A percentile compares a stretch with the other conserved stretches of the same genome.
Evolutionary conservation across 225 moss, liverwort and hornwort genomes (phyloP).

Genomic region (Sphagnum contortum): DNA sequence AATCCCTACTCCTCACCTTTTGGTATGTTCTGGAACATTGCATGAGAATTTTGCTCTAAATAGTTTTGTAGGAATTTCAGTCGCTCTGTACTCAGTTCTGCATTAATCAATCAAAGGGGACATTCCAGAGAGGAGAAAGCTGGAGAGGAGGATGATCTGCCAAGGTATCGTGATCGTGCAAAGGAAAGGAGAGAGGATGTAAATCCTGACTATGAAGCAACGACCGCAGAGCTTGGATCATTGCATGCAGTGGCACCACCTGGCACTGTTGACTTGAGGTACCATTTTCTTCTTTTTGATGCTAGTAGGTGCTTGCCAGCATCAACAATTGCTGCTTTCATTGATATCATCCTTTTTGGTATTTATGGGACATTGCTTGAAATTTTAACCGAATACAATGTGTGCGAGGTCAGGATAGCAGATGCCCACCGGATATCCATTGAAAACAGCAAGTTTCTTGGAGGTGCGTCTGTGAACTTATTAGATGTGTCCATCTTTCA

Average conservation of each 20-base stretch:
- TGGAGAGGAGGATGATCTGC: conserved; percentile 65
- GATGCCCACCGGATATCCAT: conserved; percentile 97
- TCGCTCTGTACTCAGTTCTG: background rate
- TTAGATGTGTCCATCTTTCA: too few relatives aligned
- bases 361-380: too few relatives aligned
- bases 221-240: conserved; percentile 86
- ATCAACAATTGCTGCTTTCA: background rate
- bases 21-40: background rate
- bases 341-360: too few relatives aligned
- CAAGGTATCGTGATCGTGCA: conserved; percentile 86
- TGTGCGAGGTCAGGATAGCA: conserved; percentile 46
- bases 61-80: background rate
- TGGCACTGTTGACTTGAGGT: conserved; percentile 92
- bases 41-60: background rate
- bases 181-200: conserved; percentile 99
- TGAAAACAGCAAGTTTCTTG: conserved; percentile 99
- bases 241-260: conserved; percentile 97
- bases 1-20: background rate
- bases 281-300: background rate
- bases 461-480: conserved; percentile 40
- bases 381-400: too few relatives aligned
- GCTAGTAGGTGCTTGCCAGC: background rate
- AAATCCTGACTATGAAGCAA: conserved; percentile 95
- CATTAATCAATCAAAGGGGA: too few relatives aligned
- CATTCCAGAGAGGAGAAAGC: conserved; percentile 71